Conservation (phyloP, 176 grass and related monocot genomes). For the Aegilops bicornis region DNA sequence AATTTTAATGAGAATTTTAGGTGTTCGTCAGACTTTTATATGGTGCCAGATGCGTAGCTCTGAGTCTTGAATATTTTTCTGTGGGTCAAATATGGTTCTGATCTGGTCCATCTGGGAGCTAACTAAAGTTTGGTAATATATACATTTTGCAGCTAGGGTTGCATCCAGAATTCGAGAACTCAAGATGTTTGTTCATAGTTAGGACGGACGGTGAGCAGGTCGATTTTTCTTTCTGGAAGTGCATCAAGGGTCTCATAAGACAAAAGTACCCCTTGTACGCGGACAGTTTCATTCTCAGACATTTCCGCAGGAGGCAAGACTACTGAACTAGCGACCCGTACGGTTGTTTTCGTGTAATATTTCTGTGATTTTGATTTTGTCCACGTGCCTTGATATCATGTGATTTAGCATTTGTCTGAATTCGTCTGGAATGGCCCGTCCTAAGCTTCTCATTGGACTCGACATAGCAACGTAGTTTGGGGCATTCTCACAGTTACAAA, state of each 20-base stretch:
- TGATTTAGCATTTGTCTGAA: slow-evolving; percentile 22
- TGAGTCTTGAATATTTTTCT: neutral
- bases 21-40: neutral
- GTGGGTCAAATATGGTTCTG: neutral
- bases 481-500: neutral
- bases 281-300: slow-evolving; percentile 83
- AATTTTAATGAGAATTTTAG: neutral
- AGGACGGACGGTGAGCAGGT: slow-evolving; percentile 64
- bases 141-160: slow-evolving; percentile 66
- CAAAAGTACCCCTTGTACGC: slow-evolving; percentile 90
- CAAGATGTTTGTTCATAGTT: slow-evolving; percentile 90
- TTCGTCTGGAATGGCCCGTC: neutral
- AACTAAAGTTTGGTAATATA: slow-evolving; percentile 14
- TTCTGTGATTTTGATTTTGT: slow-evolving; percentile 24
- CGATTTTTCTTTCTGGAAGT: slow-evolving; percentile 99
- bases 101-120: neutral
- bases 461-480: neutral
- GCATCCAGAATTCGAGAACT: slow-evolving; percentile 83
- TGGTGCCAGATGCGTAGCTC: neutral
- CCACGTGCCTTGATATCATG: slow-evolving; percentile 12
- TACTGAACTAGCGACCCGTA: slow-evolving; percentile 18
- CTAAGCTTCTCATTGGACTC: neutral
- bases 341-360: slow-evolving; percentile 32
- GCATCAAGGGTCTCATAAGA: slow-evolving; percentile 93
- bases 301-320: slow-evolving; percentile 82